Conservation (phyloP, 345 rosid genomes). For the Gossypium anomalum region DNA sequence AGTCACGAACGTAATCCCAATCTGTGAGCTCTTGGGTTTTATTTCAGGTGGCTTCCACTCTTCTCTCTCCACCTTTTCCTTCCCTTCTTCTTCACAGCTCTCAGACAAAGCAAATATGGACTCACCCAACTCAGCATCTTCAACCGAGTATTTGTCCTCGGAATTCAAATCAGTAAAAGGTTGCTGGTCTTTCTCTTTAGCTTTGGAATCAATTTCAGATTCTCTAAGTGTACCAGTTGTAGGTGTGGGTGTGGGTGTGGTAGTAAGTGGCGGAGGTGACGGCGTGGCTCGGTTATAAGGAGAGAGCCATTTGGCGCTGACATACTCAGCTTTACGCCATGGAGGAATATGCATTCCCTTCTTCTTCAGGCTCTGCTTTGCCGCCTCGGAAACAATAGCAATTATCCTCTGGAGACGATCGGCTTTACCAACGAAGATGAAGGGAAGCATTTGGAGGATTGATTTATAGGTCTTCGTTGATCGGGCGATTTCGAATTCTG, state of each 20-base stretch:
- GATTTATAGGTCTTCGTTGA: conserved; percentile 71
- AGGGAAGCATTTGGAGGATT: conserved; percentile 62
- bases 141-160: conserved; percentile 5
- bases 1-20: conserved; percentile 41
- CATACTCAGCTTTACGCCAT: conserved; percentile 82
- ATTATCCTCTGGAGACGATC: conserved; percentile 73
- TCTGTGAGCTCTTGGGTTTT: conserved; percentile 40
- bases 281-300: conserved; percentile 31
- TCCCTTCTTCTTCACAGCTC: conserved; percentile 23
- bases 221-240: not conserved
- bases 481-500: conserved; percentile 86
- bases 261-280: not conserved
- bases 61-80: conserved; percentile 22
- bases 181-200: conserved; percentile 13
- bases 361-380: conserved; percentile 78
- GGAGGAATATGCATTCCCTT: conserved; percentile 87
- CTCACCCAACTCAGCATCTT: conserved; percentile 16
- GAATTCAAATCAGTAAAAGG: conserved; percentile 6
- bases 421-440: conserved; percentile 61
- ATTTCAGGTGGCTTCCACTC: conserved; percentile 44
- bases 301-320: conserved; percentile 83
- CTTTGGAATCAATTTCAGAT: conserved; percentile 8
- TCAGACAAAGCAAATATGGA: conserved; percentile 25
- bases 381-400: conserved; percentile 60
- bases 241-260: not conserved